Evolutionary conservation across 306 rosid species (phyloP), one percentile per base, ranked within the genome.

Genomic region (Casuarina equisetifolia): DNA sequence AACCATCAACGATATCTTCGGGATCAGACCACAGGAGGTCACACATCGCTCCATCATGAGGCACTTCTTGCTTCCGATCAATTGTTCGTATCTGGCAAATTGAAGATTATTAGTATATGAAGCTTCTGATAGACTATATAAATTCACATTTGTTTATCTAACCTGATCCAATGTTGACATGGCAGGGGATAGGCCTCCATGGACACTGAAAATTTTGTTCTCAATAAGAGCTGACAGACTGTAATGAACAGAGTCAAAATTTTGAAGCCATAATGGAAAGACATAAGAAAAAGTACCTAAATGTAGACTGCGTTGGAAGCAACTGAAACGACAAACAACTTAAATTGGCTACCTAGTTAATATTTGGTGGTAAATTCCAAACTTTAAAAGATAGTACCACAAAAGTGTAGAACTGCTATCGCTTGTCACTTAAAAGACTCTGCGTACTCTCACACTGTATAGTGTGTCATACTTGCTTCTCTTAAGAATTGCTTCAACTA

Each of bases 1-100:
- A 96, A 78, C 98, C 92, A 55, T 96, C 99, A 58, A 96, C 97
- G 45, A 92, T 92, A 86, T 93, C 99, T 91, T 93, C 99, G 2
- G 99, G 99, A 83, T 96, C 99, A 16, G 99, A 96, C 99, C 99
- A 96, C 12, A 96, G 85, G 57, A 96, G 96, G 86, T 96, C 99
- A 84, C 99, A 96, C 99, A 96, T 93, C 70, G 92, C 98, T 75
- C 99, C 99, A 67, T 96, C 99, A 76, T 96, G 99, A 62, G 99
- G 99, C 80, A 96, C 99, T 87, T 96, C 99, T 88, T 96, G 99
- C 85, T 96, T 96, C 80, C 98, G 91, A 79, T 96, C 99, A 80
- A 96, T 96, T 73, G 85, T 93, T 66, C 98, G 86, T 75, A 92
- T 96, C 99, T 96, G 89, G 44, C 63, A 77, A 62, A 80, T 52